A percentile compares a stretch with the other conserved stretches of the same genome.
phyloP scores from a whole-genome alignment of 2,329 filamentous ascomycete genomes.

The Diplocarpon mali region DNA sequence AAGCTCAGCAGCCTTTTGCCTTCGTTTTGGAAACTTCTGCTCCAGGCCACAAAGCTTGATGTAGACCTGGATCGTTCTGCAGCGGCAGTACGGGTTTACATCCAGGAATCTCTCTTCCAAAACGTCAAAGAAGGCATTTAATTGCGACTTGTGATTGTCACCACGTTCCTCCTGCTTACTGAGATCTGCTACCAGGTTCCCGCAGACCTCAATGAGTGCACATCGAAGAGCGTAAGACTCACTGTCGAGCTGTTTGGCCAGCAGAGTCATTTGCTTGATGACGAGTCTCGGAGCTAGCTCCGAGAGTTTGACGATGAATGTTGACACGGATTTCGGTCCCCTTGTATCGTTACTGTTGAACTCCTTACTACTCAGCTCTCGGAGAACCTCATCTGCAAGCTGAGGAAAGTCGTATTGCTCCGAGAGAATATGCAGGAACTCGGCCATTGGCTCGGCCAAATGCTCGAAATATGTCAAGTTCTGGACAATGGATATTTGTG shows the following conservation, averaged over 20 bases:
- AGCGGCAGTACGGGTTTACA: conserved; percentile 91
- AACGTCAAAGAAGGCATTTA: conserved; percentile 95
- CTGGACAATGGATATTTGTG: conserved; percentile 95
- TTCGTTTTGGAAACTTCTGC: conserved; percentile 86
- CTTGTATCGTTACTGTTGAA: conserved; percentile 95
- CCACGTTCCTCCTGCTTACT: conserved; percentile 84
- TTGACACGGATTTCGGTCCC: conserved; percentile 90
- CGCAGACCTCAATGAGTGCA: conserved; percentile 91
- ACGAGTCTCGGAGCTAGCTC: conserved; percentile 85
- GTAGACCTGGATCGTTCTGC: conserved; percentile 85
- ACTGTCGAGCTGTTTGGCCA: conserved; percentile 91
- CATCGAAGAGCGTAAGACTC: conserved; percentile 94
- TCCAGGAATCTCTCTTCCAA: conserved; percentile 93
- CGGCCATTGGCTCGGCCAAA: conserved; percentile 96
- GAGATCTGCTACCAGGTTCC: conserved; percentile 84
- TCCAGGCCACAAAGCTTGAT: conserved; percentile 87
- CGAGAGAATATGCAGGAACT: conserved; percentile 88
- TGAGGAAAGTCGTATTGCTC: conserved; percentile 98
- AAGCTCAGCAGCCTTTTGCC: conserved; percentile 78
- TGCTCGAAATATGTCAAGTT: conserved; percentile 98
- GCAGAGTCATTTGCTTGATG: conserved; percentile 92
- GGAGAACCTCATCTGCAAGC: conserved; percentile 82
- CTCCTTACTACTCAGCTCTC: conserved; percentile 93
- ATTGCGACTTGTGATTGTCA: conserved; percentile 88
- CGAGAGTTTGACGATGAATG: conserved; percentile 86